Evolutionary conservation across 768 basidiomycete species (phyloP).

Genomic region (Kwoniella sp.): DNA sequence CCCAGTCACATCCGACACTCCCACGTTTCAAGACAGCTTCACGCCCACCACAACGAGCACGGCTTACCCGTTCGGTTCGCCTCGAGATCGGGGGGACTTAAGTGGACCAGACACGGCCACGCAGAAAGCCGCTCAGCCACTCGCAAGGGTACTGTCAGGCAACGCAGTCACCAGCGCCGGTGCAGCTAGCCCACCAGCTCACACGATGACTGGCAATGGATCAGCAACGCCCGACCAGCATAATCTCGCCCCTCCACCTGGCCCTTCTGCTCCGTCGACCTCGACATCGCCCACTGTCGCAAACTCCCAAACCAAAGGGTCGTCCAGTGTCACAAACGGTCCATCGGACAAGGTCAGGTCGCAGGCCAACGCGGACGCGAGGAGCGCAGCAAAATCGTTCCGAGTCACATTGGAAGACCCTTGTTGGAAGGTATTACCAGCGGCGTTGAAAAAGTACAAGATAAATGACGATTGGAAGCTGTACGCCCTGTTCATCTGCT

Average conservation of each 20-base stretch:
- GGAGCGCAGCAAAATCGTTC: constrained; percentile 67
- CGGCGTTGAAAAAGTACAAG: constrained; percentile 96
- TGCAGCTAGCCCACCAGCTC: background rate
- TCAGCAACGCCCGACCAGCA: background rate
- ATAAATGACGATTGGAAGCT: constrained; percentile 99
- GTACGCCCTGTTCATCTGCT: constrained; percentile 99
- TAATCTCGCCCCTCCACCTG: background rate
- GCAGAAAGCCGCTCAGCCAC: too few relatives aligned
- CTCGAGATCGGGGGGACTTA: constrained; percentile 1
- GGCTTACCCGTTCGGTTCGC: constrained; percentile 28
- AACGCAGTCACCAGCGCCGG: background rate
- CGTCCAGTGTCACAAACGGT: background rate
- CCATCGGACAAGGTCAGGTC: constrained; percentile 23
- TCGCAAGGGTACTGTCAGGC: constrained; percentile 22
- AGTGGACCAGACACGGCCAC: too few relatives aligned
- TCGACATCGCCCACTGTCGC: background rate
- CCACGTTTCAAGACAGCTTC: constrained; percentile 34
- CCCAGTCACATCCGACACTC: constrained; percentile 25
- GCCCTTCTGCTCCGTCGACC: background rate
- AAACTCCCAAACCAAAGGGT: too few relatives aligned
- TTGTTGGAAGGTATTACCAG: constrained; percentile 96
- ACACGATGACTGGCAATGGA: background rate
- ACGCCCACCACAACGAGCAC: constrained; percentile 27
- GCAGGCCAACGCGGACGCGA: constrained; percentile 39
- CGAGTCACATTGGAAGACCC: constrained; percentile 97